Evolutionary conservation across 2,329 filamentous ascomycete species (phyloP), one percentile per base, ranked within the genome.

Genomic region (Leptographium wingfieldii): DNA sequence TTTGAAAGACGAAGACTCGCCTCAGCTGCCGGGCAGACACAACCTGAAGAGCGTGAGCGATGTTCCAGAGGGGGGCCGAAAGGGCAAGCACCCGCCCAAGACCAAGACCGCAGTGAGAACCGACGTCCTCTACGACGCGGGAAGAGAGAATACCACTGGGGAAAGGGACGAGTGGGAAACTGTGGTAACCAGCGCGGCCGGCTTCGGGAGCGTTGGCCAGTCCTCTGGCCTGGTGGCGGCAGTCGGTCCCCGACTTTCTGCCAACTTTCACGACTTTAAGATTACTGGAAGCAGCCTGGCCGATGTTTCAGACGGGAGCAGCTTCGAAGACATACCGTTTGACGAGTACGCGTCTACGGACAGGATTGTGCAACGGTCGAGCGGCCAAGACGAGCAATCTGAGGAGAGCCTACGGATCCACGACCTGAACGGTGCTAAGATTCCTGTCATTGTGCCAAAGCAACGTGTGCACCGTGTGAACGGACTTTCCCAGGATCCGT

Each of bases 271-370:
- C 4, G 63, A 64, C 7, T 56, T 58, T 53, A 64, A 66, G 22
- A 29, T 56, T 4, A 63, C 62, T 0, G 74, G 76, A 11, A 77
- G 73, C 63, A 79, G 76, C 59, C 63, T 79, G 27, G 76, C 76
- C 2, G 72, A 78, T 61, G 70, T 73, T 7, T 77, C 76, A 0
- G 76, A 78, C 52, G 61, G 62, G 31, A 54, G 63, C 27, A 66
- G 60, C 33, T 63, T 64, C 5, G 59, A 43, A 25, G 43, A 54
- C 1, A 48, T 58, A 2, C 56, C 61, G 1, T 63, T 64, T 55
- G 64, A 67, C 48, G 65, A 60, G 12, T 68, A 64, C 27, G 62
- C 65, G 3, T 69, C 69, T 12, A 68, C 65, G 3, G 68, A 69
- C 11, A 64, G 63, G 27, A 68, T 70, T 49, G 48, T 70, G n/a